Conservation (phyloP, 352 stramenopile species). For the Poterioochromonas sp. region DNA sequence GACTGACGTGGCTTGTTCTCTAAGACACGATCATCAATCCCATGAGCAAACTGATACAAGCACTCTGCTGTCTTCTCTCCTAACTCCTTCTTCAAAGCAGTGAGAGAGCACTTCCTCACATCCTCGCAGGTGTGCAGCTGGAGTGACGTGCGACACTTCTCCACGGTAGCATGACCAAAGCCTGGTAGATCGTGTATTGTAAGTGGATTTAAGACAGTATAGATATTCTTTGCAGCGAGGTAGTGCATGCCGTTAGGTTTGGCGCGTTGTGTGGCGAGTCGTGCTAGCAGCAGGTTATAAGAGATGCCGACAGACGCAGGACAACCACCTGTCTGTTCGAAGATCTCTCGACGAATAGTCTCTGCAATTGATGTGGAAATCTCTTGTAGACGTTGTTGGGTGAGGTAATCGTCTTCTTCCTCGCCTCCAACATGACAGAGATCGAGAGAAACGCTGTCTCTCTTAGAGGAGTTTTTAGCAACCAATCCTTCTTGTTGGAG, state of each 20-base stretch:
- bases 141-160: background rate
- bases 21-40: slow-evolving; percentile 19
- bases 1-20: background rate
- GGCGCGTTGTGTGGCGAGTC: background rate
- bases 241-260: slow-evolving; percentile 20
- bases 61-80: background rate
- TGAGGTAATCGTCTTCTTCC: background rate
- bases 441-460: too few species aligned
- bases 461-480: background rate
- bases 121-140: background rate
- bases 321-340: background rate
- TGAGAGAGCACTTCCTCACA: background rate
- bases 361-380: background rate
- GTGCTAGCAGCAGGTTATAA: background rate
- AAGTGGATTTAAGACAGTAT: background rate
- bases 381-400: background rate
- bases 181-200: slow-evolving; percentile 1
- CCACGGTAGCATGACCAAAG: background rate
- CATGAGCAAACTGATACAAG: background rate
- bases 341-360: background rate
- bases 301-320: background rate
- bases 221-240: background rate
- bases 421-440: too few species aligned
- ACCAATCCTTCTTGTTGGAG: background rate
- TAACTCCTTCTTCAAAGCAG: background rate